Evolutionary conservation across 2,329 filamentous ascomycete species (phyloP).

Genomic region (Cladosporium sp.): DNA sequence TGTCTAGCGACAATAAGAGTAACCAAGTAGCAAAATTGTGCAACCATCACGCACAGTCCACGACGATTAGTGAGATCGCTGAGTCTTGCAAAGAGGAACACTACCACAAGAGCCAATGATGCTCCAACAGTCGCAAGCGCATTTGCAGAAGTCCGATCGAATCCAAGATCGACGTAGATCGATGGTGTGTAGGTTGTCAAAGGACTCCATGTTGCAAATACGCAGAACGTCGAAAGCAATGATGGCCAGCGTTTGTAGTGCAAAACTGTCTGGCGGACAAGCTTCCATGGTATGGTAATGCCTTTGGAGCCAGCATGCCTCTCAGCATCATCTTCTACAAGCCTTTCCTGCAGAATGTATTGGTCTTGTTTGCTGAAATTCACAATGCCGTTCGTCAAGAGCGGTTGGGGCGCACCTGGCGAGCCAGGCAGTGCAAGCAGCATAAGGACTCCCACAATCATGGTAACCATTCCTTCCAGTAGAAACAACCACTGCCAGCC

Average conservation of each 20-base stretch:
- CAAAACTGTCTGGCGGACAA: slow-evolving; percentile 43
- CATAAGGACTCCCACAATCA: slow-evolving; percentile 35
- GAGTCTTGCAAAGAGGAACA: slow-evolving; percentile 47
- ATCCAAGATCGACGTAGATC: slow-evolving; percentile 38
- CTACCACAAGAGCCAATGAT: slow-evolving; percentile 44
- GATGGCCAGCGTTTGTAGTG: slow-evolving; percentile 48
- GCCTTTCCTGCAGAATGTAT: slow-evolving; percentile 32
- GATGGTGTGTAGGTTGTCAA: slow-evolving; percentile 50
- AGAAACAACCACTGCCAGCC: slow-evolving; percentile 58
- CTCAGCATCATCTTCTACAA: slow-evolving; percentile 33
- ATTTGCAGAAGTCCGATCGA: slow-evolving; percentile 45
- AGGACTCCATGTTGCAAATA: slow-evolving; percentile 52
- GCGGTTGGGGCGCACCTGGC: slow-evolving; percentile 38
- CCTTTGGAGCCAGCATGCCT: slow-evolving; percentile 34
- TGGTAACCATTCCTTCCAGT: slow-evolving; percentile 52
- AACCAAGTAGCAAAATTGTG: slow-evolving; percentile 45
- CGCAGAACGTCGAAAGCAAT: slow-evolving; percentile 43
- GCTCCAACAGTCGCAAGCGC: slow-evolving; percentile 41
- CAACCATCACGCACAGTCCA: slow-evolving; percentile 42
- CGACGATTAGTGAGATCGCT: slow-evolving; percentile 46
- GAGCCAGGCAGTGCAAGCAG: slow-evolving; percentile 43
- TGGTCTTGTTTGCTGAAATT: slow-evolving; percentile 35
- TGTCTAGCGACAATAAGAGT: slow-evolving; percentile 39
- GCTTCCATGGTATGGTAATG: slow-evolving; percentile 34
- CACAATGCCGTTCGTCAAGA: slow-evolving; percentile 38